Conservation (phyloP, 1,284 basidiomycete species). For the Sporisorium graminicola region DNA sequence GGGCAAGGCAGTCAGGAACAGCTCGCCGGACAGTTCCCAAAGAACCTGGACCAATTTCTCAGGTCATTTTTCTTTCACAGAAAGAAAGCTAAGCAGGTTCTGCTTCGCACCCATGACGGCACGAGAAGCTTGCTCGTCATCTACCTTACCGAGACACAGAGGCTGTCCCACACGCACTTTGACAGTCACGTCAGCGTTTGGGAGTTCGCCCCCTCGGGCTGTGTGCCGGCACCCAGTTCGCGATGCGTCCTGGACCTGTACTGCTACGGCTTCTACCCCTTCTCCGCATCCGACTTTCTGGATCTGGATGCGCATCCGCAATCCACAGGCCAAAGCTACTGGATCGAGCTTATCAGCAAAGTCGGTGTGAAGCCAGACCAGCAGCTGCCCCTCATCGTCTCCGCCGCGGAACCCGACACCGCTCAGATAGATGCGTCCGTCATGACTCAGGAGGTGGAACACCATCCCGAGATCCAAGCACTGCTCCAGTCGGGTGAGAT, state of each 20-base stretch:
- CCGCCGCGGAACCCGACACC: background rate
- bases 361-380: too few relatives aligned
- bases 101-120: background rate
- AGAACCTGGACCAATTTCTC: background rate
- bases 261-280: slow-evolving; percentile 2
- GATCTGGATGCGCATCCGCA: background rate
- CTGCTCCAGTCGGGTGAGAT: slow-evolving; percentile 1
- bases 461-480: background rate
- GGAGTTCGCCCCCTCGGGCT: background rate
- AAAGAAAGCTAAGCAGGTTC: slow-evolving; percentile 5
- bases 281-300: slow-evolving; percentile 1
- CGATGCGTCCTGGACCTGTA: background rate
- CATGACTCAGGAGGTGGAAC: background rate
- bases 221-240: too few relatives aligned
- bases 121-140: slow-evolving; percentile 6
- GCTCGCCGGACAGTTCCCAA: background rate
- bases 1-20: background rate
- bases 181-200: background rate
- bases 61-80: background rate
- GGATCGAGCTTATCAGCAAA: background rate
- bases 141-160: background rate
- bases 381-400: background rate
- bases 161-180: background rate
- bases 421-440: too few relatives aligned
- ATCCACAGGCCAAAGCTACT: background rate